Evolutionary conservation across 805 yeast genomes (phyloP), one percentile per base, ranked within the genome.

Genomic region (Kodamaea lidongshanica): DNA sequence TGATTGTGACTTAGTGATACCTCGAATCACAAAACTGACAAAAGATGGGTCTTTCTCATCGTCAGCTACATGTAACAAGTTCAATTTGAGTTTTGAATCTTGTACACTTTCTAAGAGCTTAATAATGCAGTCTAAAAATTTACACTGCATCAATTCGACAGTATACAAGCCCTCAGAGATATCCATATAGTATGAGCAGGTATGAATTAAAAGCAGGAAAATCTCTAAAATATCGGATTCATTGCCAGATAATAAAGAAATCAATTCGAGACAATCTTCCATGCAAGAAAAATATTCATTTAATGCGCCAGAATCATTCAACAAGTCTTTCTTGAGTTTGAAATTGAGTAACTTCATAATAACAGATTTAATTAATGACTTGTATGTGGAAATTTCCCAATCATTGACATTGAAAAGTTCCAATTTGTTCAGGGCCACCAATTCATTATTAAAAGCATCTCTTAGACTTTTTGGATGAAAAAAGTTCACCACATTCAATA

Each of bases 381-480:
- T 78, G 48, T 79, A 81, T 1, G 81, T 76, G 0, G 84, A 72
- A 57, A 64, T 48, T 19, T 57, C 61, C 75, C 77, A 70, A 6
- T 57, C 48, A 33, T 69, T 63, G 1, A 58, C 35, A 14, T 48
- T 65, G 38, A 65, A 58, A 28, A 61, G 58, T 35, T 58, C 63
- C 43, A 64, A 52, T 45, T 58, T 70, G 10, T 38, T 48, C 33
- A 77, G 61, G 0, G 73, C 75, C 7, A 78, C 75, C 27, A 78
- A 50, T 38, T 82, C 88, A 16, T 70, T 58, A 15, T 65, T 67
- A 43, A 82, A 68, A 6, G 70, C 52, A 6, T 71, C 72, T 20
- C 67, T 46, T 17, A 78, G 48, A 4, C 38, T 41, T 18, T 62
- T 59, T 9, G 53, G 49, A 34, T 75, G 70, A 6, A 72, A 58